Evolutionary conservation across 371 early-diverging fungal species (phyloP), one percentile per base, ranked within the genome.

Genomic region (Lichtheimia corymbifera): DNA sequence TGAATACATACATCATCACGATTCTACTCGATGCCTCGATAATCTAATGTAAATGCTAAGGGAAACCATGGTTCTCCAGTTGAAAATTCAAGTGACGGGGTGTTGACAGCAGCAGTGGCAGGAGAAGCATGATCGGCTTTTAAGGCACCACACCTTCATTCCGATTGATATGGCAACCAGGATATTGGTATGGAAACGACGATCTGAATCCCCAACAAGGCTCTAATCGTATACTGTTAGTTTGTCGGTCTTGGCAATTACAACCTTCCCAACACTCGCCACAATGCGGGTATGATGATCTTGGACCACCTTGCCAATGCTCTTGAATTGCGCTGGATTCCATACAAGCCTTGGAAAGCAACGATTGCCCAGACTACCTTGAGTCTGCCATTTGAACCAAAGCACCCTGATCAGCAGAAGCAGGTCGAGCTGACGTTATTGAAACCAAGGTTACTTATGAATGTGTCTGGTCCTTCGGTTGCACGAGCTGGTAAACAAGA

Each of bases 251-350:
- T 92, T 20, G 91, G 90, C 25, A 92, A 92, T 72, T 67, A 80
- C 54, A 76, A 77, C 3, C 74, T 77, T 45, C 87, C 88, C 11
- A 70, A 82, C 20, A 91, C 90, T 2, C 76, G 91, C 25, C 91
- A 93, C 71, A 91, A 86, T 67, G 86, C 88, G 5, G 91, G 91
- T 11, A 85, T 87, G 87, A 84, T 89, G 83, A 79, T 84, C 25
- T 62, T 91, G 14, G 89, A 91, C 65, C 65, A 71, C 30, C 62
- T 87, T 49, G 87, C 84, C 4, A 58, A 71, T n/a, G 58, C 67
- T 1, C 70, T 79, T 9, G 63, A 80, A 27, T 64, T 82, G 2
- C 54, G 58, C 3, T 91, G 90, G 90, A 53, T 61, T 14, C 66
- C 66, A 9, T 65, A 83, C 49, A 45, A 54, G 24, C 51, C 50